Evolutionary conservation across 371 early-diverging fungal species (phyloP), one percentile per base, ranked within the genome.

Genomic region (Circinella umbellata): DNA sequence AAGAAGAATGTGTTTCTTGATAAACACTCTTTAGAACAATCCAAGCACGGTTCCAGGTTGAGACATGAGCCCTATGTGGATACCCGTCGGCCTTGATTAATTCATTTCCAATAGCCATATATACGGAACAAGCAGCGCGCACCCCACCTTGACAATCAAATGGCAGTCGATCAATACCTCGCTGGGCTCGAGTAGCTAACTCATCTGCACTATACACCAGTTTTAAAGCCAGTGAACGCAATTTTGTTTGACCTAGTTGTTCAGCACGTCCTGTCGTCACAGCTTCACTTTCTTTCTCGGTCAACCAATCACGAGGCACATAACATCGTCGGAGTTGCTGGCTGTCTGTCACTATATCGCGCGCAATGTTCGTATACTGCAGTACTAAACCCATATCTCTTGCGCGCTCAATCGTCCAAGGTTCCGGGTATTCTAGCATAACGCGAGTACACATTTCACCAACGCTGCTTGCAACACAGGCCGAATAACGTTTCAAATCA

Each of bases 291-390:
- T 81, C 80, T 14, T 63, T 11, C 4, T 63, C n/a, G 3, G 67
- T 65, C 15, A 86, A 59, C 79, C 81, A 82, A 1, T 64, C 67
- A 4, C 35, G 63, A 4, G 89, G 89, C 9, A 88, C 55, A 64
- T 90, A 90, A 55, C 78, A 76, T 8, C 91, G 74, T 9, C 82
- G 79, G 7, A 88, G 73, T 10, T 73, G 63, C 46, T 80, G 65
- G n/a, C 85, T 85, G 67, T 90, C 91, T 0, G 86, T 82, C 7
- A 83, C 81, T 20, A 90, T 79, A 75, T 90, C 91, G 34, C 91
- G 74, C 0, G 88, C 86, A 63, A 86, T 87, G 65, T 90, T 90
- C 34, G 82, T 79, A 20, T 85, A 72, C 70, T 90, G 91, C 34
- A 90, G 67, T 9, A 84, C 87, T 11, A 82, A 73, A 0, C 91